A percentile compares a stretch with the other conserved stretches of the same genome.
These are phyloP conservation scores for Galeopsis tetrahit DNA, from an alignment of 257 asterid genomes.

Conservation along the genomic window DNA sequence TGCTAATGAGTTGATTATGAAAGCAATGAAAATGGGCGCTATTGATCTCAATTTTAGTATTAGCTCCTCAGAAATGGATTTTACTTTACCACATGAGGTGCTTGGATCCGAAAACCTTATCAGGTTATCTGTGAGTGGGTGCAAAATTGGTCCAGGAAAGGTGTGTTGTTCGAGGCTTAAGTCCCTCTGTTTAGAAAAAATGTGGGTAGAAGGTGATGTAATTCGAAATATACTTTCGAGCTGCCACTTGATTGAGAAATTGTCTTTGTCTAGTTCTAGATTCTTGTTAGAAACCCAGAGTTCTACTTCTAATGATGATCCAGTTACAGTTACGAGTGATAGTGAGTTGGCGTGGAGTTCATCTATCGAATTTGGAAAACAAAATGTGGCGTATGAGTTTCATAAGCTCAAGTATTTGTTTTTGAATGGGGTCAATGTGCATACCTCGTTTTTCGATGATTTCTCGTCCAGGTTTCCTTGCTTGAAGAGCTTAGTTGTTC, in stretches of 20 bases:
- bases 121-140: neutral
- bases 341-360: neutral
- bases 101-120: neutral
- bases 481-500: constrained; percentile 16
- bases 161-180: neutral
- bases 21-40: neutral
- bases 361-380: neutral
- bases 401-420: constrained; percentile 11
- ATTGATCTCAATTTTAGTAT: neutral
- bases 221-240: neutral
- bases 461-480: constrained; percentile 19
- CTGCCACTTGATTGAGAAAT: neutral
- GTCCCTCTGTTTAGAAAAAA: no score
- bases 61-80: no score
- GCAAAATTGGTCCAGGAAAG: neutral
- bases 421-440: neutral
- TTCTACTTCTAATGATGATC: neutral
- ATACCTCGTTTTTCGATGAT: neutral
- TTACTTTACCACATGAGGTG: no score
- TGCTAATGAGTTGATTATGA: neutral
- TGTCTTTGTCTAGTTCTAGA: neutral
- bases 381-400: neutral
- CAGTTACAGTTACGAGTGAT: neutral
- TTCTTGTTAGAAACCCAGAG: neutral
- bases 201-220: neutral